Evolutionary conservation across 2,329 filamentous ascomycete genomes (phyloP).

Genomic region (Fusarium humuli): DNA sequence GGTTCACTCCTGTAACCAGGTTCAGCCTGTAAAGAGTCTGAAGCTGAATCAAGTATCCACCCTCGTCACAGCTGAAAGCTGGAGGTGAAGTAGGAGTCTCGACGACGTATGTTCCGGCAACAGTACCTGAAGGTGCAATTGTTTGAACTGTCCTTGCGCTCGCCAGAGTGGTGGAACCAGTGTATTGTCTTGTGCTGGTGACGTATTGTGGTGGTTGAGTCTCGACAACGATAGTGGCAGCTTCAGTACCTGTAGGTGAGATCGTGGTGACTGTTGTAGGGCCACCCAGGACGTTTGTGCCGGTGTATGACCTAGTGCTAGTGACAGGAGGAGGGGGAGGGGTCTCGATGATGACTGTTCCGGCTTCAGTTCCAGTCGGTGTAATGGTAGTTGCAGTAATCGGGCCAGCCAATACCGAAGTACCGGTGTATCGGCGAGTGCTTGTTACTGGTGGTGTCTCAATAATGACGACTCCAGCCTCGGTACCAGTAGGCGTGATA

Average conservation of each 20-base stretch:
- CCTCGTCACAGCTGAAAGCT: constrained; percentile 18
- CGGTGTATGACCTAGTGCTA: constrained; percentile 1
- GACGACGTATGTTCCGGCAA: constrained; percentile 1
- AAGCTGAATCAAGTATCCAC: constrained; percentile 22
- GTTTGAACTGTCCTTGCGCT: background rate
- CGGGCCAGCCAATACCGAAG: background rate
- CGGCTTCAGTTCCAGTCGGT: background rate
- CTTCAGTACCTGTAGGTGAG: background rate
- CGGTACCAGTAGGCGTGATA: accelerated
- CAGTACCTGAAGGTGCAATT: background rate
- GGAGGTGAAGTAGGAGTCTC: constrained; percentile 14
- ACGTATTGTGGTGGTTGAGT: constrained; percentile 1
- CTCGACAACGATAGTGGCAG: constrained; percentile 5
- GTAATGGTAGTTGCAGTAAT: background rate
- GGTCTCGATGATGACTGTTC: background rate
- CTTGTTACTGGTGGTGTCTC: constrained; percentile 6
- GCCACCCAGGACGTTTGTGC: background rate
- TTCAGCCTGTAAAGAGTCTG: constrained; percentile 15
- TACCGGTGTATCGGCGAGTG: constrained; percentile 5
- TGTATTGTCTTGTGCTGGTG: background rate
- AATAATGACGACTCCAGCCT: background rate
- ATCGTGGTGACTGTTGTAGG: constrained; percentile 2
- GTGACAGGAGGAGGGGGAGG: background rate
- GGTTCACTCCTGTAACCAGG: background rate
- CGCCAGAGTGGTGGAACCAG: background rate